A percentile compares a stretch with the other conserved stretches of the same genome.
Evolutionary conservation across 2,329 filamentous ascomycete species (phyloP).

Genomic region (Cladorrhinum sp.): DNA sequence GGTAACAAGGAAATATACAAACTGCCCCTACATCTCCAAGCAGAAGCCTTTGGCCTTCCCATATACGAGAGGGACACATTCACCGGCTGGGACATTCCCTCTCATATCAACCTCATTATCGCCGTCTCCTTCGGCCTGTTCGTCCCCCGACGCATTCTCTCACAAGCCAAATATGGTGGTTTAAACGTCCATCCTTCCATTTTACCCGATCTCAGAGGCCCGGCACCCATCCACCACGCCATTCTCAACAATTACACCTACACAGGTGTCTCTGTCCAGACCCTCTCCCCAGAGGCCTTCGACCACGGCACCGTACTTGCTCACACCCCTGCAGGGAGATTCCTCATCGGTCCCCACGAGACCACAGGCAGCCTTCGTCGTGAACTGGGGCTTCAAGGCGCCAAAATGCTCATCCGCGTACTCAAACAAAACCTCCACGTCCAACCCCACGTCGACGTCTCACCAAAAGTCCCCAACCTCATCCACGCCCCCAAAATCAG

Average conservation of each 20-base stretch:
- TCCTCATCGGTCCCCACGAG: slow-evolving; percentile 46
- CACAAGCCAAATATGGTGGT: slow-evolving; percentile 72
- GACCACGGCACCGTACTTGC: slow-evolving; percentile 75
- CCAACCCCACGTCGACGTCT: slow-evolving; percentile 49
- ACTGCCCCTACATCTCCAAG: slow-evolving; percentile 73
- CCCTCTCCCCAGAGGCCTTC: slow-evolving; percentile 71
- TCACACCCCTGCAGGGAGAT: slow-evolving; percentile 61
- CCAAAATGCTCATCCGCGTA: slow-evolving; percentile 65
- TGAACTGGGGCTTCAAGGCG: slow-evolving; percentile 61
- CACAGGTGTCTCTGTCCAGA: slow-evolving; percentile 84
- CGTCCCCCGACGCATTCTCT: slow-evolving; percentile 73
- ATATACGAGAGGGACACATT: slow-evolving; percentile 80
- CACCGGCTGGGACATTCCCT: slow-evolving; percentile 60
- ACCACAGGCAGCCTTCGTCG: slow-evolving; percentile 48
- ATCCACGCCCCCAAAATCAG: slow-evolving; percentile 70
- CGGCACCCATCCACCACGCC: slow-evolving; percentile 84
- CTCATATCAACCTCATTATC: slow-evolving; percentile 70
- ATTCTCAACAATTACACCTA: slow-evolving; percentile 58
- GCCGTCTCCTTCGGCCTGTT: slow-evolving; percentile 94
- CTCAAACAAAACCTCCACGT: slow-evolving; percentile 64
- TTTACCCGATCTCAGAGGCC: slow-evolving; percentile 79
- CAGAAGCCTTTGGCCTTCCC: slow-evolving; percentile 59
- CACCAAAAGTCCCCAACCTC: slow-evolving; percentile 24
- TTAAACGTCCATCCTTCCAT: slow-evolving; percentile 92
- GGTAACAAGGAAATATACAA: slow-evolving; percentile 66